Evolutionary conservation across 306 rosid species (phyloP).

Genomic region (Cyclanthera cordifolia): DNA sequence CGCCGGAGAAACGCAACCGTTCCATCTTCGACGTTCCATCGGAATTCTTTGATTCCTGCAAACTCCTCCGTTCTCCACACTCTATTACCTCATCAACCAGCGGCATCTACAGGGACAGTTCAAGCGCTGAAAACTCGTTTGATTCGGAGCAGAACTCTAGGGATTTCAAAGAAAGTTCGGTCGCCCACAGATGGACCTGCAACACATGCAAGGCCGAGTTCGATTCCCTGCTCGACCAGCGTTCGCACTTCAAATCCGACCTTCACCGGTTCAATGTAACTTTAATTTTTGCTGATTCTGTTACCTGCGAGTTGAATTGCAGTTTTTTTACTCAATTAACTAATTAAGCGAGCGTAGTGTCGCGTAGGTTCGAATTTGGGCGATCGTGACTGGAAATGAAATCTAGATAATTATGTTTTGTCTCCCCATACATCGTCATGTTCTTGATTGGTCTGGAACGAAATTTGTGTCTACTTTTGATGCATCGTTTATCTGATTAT

Average conservation of each 20-base stretch:
- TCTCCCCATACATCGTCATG: background rate
- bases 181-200: constrained; percentile 58
- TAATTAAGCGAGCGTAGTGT: background rate
- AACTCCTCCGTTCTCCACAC: constrained; percentile 48
- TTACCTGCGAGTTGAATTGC: background rate
- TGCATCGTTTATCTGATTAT: background rate
- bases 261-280: constrained; percentile 89
- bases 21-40: constrained; percentile 51
- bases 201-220: constrained; percentile 73
- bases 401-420: background rate
- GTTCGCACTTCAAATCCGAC: constrained; percentile 89
- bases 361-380: too few species aligned
- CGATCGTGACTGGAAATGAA: background rate
- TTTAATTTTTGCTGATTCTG: background rate
- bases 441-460: background rate
- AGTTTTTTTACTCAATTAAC: background rate
- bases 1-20: constrained; percentile 47
- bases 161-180: constrained; percentile 26
- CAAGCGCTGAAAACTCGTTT: constrained; percentile 24
- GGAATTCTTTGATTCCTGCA: constrained; percentile 47
- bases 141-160: constrained; percentile 16
- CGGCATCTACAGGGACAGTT: constrained; percentile 14
- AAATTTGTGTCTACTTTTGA: background rate
- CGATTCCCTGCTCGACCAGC: constrained; percentile 83
- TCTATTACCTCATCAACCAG: constrained; percentile 20